Base-by-base conservation (phyloP, 306 rosid species). In the Sicyos edulis region DNA sequence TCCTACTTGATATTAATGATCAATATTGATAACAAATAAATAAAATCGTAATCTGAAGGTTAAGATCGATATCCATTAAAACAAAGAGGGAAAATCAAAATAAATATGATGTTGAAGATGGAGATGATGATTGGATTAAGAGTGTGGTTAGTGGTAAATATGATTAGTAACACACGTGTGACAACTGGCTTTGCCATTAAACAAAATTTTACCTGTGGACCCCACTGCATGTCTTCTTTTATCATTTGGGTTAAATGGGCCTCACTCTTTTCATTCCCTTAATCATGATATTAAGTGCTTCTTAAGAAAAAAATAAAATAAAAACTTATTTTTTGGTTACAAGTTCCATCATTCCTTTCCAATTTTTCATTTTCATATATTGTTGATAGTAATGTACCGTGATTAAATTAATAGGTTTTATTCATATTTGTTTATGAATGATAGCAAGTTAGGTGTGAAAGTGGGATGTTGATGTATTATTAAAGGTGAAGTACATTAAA, bases 101-200 rank as follows among this genome's bases (percentile, higher is more conserved):
- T 24, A 32, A 58, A 12, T 22, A 12, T 24, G 40, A 26, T 26
- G 29, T 58, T 16, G 17, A 59, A 57, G 85, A 83, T 84, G 89
- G 89, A 82, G 63, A 60, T 86, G 79, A 89, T 88, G 85, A 88
- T 91, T 88, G 79, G 85, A 78, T 74, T 64, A 64, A 80, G 60
- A 84, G 74, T 74, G 78, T 80, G 83, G 59, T 82, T 77, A 84
- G 92, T 88, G 99, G 89, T 88, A 81, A 90, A 78, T 90, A 93
- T 93, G 95, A 93, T 93, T 87, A 90, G 80, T 57, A 74, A 79
- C 89, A 82, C 96, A 84, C 95, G 90, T 86, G 93, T 85, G 87
- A 77, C 98, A 90, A 86, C 92, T 85, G 91, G 89, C 85, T 80
- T 82, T 77, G 26, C 76, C 32, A 42, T 10, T 49, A 70, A 85